These are phyloP conservation scores for Tylopilus sp. DNA, from an alignment of 768 basidiomycete species.

Conservation along the genomic window DNA sequence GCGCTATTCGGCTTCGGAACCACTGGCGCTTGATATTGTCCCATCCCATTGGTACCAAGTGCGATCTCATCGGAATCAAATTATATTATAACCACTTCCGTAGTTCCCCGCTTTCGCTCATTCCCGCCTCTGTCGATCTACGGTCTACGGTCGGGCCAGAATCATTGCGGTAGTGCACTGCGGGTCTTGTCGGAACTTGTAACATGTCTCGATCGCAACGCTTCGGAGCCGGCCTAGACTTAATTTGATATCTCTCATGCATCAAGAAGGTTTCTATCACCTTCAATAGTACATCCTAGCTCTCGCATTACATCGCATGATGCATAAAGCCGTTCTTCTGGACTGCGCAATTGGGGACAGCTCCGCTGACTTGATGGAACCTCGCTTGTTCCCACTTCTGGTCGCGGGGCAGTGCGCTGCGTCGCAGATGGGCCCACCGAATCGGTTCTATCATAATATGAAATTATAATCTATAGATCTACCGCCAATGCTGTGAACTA, in stretches of 20 bases:
- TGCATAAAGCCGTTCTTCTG: not conserved
- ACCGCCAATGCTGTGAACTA: not conserved
- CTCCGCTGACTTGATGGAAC: conserved; percentile 9
- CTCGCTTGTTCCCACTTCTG: conserved; percentile 6
- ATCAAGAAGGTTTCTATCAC: not conserved
- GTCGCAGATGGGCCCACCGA: too few relatives aligned
- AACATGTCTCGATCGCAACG: too few relatives aligned
- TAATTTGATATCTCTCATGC: not conserved
- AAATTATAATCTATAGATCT: conserved; percentile 2
- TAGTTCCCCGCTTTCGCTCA: not conserved
- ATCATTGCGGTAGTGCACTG: too few relatives aligned
- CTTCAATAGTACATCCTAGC: not conserved
- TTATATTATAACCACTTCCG: not conserved
- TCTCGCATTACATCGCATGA: not conserved
- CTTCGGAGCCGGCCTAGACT: too few relatives aligned
- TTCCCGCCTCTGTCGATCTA: not conserved
- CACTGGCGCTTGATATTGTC: not conserved
- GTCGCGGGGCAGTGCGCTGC: conserved; percentile 1
- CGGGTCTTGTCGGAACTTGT: too few relatives aligned
- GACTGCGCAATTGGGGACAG: not conserved
- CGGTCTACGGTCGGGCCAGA: not conserved
- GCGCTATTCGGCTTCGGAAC: conserved; percentile 2
- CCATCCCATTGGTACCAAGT: not conserved
- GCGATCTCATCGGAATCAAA: conserved; percentile 8
- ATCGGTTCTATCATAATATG: not conserved